These are phyloP conservation scores for Syzygium aromaticum DNA, from an alignment of 345 rosid genomes.

Conservation along the genomic window DNA sequence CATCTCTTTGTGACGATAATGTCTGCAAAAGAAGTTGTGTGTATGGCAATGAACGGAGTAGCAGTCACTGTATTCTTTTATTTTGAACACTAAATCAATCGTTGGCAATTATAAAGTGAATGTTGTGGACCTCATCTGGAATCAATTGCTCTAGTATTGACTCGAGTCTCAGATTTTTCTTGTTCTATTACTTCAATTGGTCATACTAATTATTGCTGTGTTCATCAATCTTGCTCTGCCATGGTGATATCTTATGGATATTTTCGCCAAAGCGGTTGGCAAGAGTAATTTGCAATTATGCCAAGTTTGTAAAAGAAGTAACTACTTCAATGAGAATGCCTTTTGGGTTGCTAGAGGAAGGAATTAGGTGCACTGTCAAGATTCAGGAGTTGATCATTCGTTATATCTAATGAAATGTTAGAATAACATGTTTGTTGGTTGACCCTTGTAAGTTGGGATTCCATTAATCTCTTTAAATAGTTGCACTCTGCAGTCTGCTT, in stretches of 20 bases:
- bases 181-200: not conserved
- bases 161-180: not conserved
- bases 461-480: not conserved
- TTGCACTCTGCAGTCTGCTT: not conserved
- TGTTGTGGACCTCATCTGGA: not conserved
- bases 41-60: not conserved
- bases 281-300: not conserved
- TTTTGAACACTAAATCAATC: not conserved
- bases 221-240: not conserved
- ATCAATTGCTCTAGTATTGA: not conserved
- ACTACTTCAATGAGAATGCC: not conserved
- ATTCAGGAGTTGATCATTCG: not conserved
- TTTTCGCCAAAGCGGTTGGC: not conserved
- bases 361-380: not conserved
- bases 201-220: not conserved
- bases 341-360: not conserved
- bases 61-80: not conserved
- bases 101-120: not conserved
- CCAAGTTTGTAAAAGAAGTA: not conserved
- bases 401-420: not conserved
- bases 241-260: no score
- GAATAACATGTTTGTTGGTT: not conserved
- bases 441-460: not conserved
- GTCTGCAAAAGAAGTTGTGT: not conserved
- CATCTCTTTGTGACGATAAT: not conserved